Conservation (phyloP, 169 alveolate species). For the Plasmodium inui region DNA sequence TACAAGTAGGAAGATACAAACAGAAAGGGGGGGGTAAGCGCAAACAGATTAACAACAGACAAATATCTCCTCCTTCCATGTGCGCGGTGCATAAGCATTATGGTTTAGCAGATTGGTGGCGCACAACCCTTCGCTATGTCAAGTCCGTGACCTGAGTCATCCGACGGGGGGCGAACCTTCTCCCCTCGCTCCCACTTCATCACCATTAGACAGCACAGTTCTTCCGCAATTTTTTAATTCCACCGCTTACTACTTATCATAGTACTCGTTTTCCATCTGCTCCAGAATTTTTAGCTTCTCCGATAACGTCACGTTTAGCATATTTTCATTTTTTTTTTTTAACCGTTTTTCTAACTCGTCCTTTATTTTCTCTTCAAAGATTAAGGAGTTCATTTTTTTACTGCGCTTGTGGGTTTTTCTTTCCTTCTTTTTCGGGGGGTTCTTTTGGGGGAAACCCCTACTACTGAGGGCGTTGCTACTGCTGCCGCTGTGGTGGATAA, state of each 20-base stretch:
- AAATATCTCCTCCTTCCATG: not conserved
- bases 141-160: not conserved
- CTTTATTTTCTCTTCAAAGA: constrained; percentile 70
- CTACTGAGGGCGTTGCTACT: not conserved
- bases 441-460: not conserved
- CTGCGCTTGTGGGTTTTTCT: not conserved
- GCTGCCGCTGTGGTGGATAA: not conserved
- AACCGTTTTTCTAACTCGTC: constrained; percentile 55
- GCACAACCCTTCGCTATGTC: not conserved
- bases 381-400: constrained; percentile 15
- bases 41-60: not conserved
- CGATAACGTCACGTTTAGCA: constrained; percentile 55
- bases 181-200: not conserved
- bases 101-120: not conserved
- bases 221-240: not conserved
- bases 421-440: not conserved
- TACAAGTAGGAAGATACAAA: not conserved
- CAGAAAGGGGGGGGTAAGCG: not conserved
- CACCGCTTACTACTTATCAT: not conserved
- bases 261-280: constrained; percentile 76
- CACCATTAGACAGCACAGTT: not conserved
- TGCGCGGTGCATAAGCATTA: not conserved
- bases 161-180: not conserved
- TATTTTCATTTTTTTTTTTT: constrained; percentile 44
- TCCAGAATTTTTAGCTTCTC: constrained; percentile 70